Evolutionary conservation across 768 basidiomycete genomes (phyloP), one percentile per base, ranked within the genome.

Genomic region (Lentinus tigrinus): DNA sequence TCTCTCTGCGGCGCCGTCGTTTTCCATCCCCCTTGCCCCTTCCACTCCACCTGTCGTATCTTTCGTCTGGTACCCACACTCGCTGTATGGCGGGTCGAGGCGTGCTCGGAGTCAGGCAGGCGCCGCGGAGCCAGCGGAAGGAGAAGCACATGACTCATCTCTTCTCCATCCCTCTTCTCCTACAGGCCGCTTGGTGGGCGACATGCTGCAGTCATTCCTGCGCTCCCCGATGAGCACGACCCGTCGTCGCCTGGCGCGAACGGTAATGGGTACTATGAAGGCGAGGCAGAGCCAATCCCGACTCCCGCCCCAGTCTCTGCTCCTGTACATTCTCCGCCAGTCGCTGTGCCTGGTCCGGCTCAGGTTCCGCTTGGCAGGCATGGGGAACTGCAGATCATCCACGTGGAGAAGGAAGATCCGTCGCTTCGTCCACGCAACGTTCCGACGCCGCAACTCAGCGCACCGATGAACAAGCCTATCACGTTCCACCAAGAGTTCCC

Each of bases 141-240:
- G 16, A 36, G 23, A n/a, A 52, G 36, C 52, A 50, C 34, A 39
- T 62, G 40, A 47, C 57, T 61, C 55, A 64, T 55, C 26, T 64
- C 27, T 46, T 54, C 40, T 57, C 56, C 54, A 63, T 60, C 62
- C 52, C 54, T 43, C 52, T 47, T 57, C 53, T 50, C 68, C 49
- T 69, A 66, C 68, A 91, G 89, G 63, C 87, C 83, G 44, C 78
- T 91, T 55, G 90, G 91, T 54, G 90, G 91, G 65, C 79, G 91
- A 38, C 91, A 92, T 64, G 91, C 90, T 37, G 85, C 89, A 60
- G 90, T 92, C 53, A 87, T 88, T 50, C 89, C 89, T 46, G 89
- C 89, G 0, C 76, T 91, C 6, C 88, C 89, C 8, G 90, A 91
- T 67, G 89, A 89, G n/a, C 54, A 63, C 17, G 67, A 66, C 5